Base-by-base conservation (phyloP, 2,329 filamentous ascomycete genomes). In the Talaromyces sp. region DNA sequence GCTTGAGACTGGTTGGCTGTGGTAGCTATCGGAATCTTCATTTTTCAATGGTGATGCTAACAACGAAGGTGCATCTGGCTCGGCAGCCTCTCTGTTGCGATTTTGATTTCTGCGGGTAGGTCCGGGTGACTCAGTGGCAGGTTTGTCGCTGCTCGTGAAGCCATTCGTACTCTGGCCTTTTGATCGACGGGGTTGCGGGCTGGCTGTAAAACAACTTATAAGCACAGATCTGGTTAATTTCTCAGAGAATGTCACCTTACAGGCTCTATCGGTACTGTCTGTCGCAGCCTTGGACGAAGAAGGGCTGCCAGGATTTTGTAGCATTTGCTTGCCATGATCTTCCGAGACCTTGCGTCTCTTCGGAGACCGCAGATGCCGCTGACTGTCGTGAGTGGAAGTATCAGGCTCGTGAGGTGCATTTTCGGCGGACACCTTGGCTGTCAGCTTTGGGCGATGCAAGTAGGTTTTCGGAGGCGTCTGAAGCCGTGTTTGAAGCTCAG, bases 321-420 rank as follows among this genome's bases (percentile, higher is more conserved):
- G 32, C n/a, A n/a, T n/a, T 26, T 50, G 53, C 11, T 27, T 31
- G 24, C 24, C 31, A 19, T 32, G n/a, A 19, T 61, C 58, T 46
- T 49, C 58, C 21, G 58, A 51, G 41, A 64, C 62, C 55, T 65
- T 65, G 58, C 68, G 64, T 58, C 58, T 56, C 54, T 70, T 70
- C 26, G 65, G 64, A 43, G 54, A 63, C 24, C 59, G 21, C 14
- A 62, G 53, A n/a, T 55, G 54, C 27, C 43, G 53, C 9, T 61
- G 56, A 13, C 52, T 56, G 51, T 71, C 69, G 10, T 72, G 70
- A 26, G 66, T 67, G 14, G 71, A 71, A 7, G 69, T 70, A 11
- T 65, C 65, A 24, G 70, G 53, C 41, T 72, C 69, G 55, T 65
- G 71, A 27, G 71, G 26, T 14, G 27, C 7, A 6, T 29, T 29